Base-by-base conservation (phyloP, 371 early-diverging fungal genomes). In the Fennellomyces sp. region DNA sequence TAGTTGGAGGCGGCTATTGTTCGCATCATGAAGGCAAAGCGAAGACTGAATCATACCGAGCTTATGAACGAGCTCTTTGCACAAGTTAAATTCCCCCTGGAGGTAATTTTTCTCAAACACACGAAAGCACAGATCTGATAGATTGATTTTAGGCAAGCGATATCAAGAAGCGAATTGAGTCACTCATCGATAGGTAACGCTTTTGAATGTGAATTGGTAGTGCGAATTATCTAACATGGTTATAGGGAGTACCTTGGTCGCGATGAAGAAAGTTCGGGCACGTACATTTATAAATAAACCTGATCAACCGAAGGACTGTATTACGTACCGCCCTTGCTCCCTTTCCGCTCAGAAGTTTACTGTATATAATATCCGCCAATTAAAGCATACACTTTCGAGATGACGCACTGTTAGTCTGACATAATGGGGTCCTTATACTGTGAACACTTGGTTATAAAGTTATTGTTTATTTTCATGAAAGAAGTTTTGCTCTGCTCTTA, bases 1-100 rank as follows among this genome's bases (percentile, higher is more conserved):
- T 39, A 73, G 71, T 81, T 96, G 10, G 98, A 99, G 64, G 99
- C 99, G 3, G 95, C 96, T 0, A 88, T 97, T 69, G 97, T 97
- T 5, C 83, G 98, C 35, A 88, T 97, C 49, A 91, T 97, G 94
- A 99, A 99, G 74, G 82, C 89, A 0, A 82, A 90, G 29, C 92
- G 91, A 72, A 78, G 70, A 25, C 58, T 93, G 23, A 70, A 76
- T 15, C 95, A 95, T 68, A 69, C 72, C 0, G 64, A 76, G 3
- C 75, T 99, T 28, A 71, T 93, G 48, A 80, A 76, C 23, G 94
- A 92, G 61, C 65, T 97, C 10, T 80, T 91, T 52, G 73, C 76
- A 15, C 87, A 89, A 55, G 65, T 96, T 23, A 88, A 90, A 61
- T 97, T 94, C 61, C 85, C 91, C 7, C 72, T 92, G 17, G 81